A percentile compares a stretch with the other conserved stretches of the same genome.
These are phyloP conservation scores for Clarireedia homoeocarpa DNA, from an alignment of 2,329 filamentous ascomycete species.

Conservation along the genomic window DNA sequence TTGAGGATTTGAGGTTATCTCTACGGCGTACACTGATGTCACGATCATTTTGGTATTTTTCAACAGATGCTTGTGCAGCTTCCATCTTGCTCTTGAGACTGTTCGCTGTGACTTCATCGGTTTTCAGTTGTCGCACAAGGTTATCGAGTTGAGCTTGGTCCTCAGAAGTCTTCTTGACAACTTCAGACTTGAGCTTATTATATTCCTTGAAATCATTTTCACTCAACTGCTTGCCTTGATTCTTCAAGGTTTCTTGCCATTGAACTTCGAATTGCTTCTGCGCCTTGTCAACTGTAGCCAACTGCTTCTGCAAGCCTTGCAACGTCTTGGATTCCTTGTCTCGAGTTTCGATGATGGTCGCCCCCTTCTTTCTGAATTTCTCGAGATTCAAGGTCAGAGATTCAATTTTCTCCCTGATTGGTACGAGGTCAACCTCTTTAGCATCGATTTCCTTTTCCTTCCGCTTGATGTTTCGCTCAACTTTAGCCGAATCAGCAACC, in stretches of 20 bases:
- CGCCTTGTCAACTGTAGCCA: slow-evolving; percentile 80
- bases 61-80: slow-evolving; percentile 61
- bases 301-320: slow-evolving; percentile 69
- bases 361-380: slow-evolving; percentile 58
- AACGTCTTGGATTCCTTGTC: slow-evolving; percentile 62
- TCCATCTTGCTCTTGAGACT: slow-evolving; percentile 86
- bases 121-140: slow-evolving; percentile 80
- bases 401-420: slow-evolving; percentile 85
- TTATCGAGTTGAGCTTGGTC: slow-evolving; percentile 81
- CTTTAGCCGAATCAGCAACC: slow-evolving; percentile 66
- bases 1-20: slow-evolving; percentile 49
- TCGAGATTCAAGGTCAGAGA: slow-evolving; percentile 67
- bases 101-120: slow-evolving; percentile 83
- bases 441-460: slow-evolving; percentile 87
- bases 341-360: slow-evolving; percentile 66
- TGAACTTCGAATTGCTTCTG: slow-evolving; percentile 83
- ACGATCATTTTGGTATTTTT: slow-evolving; percentile 67
- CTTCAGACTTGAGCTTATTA: slow-evolving; percentile 73
- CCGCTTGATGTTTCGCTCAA: slow-evolving; percentile 76
- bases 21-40: slow-evolving; percentile 61
- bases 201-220: slow-evolving; percentile 86
- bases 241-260: slow-evolving; percentile 75
- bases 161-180: slow-evolving; percentile 71
- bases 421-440: slow-evolving; percentile 75
- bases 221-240: slow-evolving; percentile 78